Conservation (phyloP, 345 rosid species). For the Eucalyptus regnans region DNA sequence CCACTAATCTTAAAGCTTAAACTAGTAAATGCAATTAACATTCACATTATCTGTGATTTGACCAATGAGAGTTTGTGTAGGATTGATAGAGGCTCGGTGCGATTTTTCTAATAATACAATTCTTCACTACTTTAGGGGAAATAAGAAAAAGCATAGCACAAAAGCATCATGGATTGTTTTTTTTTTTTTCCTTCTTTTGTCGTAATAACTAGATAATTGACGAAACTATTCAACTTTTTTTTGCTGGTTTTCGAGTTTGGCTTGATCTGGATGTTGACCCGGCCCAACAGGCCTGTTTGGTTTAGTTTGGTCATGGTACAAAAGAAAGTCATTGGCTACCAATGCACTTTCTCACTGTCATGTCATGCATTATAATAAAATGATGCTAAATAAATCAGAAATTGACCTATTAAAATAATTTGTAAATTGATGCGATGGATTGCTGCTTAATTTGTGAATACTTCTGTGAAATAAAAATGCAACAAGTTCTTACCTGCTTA, state of each 20-base stretch:
- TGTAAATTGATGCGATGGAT: not conserved
- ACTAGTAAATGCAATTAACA: too few species aligned
- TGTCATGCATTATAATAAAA: not conserved
- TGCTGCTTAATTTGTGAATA: not conserved
- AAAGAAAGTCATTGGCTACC: not conserved
- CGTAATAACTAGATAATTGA: not conserved
- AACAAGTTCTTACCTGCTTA: not conserved
- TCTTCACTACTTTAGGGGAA: not conserved
- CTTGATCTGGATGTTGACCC: not conserved
- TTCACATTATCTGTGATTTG: accelerated
- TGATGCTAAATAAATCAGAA: not conserved
- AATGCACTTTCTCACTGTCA: not conserved
- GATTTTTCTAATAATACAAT: too few species aligned
- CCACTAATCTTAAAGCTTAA: not conserved
- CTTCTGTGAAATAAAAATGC: not conserved
- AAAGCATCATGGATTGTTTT: not conserved
- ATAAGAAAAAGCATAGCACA: not conserved
- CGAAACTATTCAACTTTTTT: not conserved
- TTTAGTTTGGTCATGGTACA: not conserved
- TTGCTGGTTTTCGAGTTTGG: not conserved
- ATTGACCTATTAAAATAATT: not conserved
- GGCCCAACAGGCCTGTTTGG: not conserved
- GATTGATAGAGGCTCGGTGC: accelerated
- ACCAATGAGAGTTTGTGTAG: not conserved
- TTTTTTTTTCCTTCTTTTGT: too few species aligned